These are phyloP conservation scores for Stylosanthes scabra DNA, from an alignment of 331 rosid species.

Conservation along the genomic window DNA sequence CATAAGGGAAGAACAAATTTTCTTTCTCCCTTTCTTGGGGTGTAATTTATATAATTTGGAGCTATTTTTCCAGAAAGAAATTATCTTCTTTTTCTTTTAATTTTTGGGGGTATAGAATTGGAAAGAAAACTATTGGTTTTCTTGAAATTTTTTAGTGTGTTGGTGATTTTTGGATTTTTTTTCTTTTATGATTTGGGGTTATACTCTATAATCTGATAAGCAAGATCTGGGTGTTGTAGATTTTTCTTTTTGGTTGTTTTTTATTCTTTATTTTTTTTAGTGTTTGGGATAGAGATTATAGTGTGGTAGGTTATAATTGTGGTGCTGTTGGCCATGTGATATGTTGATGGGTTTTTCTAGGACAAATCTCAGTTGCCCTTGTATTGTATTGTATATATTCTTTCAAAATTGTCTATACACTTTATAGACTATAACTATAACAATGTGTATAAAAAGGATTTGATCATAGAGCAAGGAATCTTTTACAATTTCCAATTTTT, in stretches of 20 bases:
- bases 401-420: conserved; percentile 22
- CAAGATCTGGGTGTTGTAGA: conserved; percentile 3
- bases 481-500: conserved; percentile 3
- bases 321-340: conserved; percentile 40
- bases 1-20: background rate
- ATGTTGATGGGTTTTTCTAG: conserved; percentile 41
- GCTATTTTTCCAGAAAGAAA: background rate
- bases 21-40: background rate
- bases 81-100: background rate
- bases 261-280: background rate
- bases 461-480: conserved; percentile 28
- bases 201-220: background rate
- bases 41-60: conserved; percentile 16
- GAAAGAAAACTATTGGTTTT: conserved; percentile 47
- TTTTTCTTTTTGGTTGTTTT: background rate
- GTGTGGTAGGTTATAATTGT: conserved; percentile 12
- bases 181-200: background rate
- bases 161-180: conserved; percentile 15
- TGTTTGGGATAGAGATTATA: background rate
- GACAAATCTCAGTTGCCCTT: conserved; percentile 37
- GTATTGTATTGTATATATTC: conserved; percentile 17
- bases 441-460: conserved; percentile 14
- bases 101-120: background rate
- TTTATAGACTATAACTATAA: background rate
- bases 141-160: conserved; percentile 32